Evolutionary conservation across 345 rosid species (phyloP), one percentile per base, ranked within the genome.

Genomic region (Gossypium rotundifolium): DNA sequence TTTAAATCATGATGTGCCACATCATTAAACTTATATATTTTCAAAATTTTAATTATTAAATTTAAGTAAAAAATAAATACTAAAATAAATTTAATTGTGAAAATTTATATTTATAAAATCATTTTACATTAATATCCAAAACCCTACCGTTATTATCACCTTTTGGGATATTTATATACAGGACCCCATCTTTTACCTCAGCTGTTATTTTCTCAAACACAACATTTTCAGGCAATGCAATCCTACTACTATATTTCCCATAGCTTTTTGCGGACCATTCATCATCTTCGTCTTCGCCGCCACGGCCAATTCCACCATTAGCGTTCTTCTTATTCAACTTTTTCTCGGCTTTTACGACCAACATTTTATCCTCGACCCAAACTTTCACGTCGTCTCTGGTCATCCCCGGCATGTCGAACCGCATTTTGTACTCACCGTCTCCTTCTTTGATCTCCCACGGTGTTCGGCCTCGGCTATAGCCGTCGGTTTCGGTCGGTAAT

Each of bases 381-480:
- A 88, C 80, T 76, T 79, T 90, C 2, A 88, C 90, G 73, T 93
- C 93, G 11, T 86, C 81, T 70, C 79, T 88, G 6, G 85, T 88
- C 89, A 90, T 88, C 40, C 96, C 90, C 8, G 89, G 90, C 91
- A 90, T 84, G 82, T 84, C 90, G 18, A 90, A 88, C n/a, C 94
- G 85, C 87, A 87, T 81, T 76, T 79, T 87, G 76, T 84, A 89
- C 59, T 85, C 90, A 0, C 2, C 68, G 20, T 83, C 87, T 2
- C 81, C 86, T 75, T 86, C 93, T 58, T 80, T 90, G 9, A 88
- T 86, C 76, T 86, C 91, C 90, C 91, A 90, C 11, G 93, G 91
- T 2, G 85, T 84, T 75, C 92, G 81, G n/a, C 90, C 94, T 51
- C 86, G 78, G 68, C 85, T 71, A 7, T 57, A 57, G 3, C 27